A percentile compares a stretch with the other conserved stretches of the same genome.
Evolutionary conservation across 768 basidiomycete genomes (phyloP).

Genomic region (Amylocystis lapponica): DNA sequence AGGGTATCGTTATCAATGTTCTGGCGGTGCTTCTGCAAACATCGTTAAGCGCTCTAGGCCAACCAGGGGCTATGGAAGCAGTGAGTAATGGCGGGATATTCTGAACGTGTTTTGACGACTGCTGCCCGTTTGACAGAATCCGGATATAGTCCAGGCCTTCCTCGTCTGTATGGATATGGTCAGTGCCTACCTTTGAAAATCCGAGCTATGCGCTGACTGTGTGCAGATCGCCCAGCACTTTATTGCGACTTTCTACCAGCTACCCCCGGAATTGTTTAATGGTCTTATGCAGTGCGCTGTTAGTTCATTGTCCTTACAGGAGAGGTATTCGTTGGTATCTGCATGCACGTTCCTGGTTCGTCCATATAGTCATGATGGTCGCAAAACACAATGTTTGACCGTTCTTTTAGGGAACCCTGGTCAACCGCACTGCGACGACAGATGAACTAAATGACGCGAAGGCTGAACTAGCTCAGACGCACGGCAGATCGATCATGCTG

Average conservation of each 20-base stretch:
- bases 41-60: slow-evolving; percentile 45
- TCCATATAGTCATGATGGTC: slow-evolving; percentile 6
- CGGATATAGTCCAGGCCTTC: slow-evolving; percentile 87
- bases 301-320: slow-evolving; percentile 63
- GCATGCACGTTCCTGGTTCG: slow-evolving; percentile 80
- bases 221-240: slow-evolving; percentile 51
- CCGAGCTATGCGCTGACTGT: neutral
- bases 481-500: slow-evolving; percentile 65
- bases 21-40: slow-evolving; percentile 56
- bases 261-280: slow-evolving; percentile 59
- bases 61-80: slow-evolving; percentile 61
- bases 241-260: slow-evolving; percentile 49
- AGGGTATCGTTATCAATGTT: slow-evolving; percentile 47
- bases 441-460: slow-evolving; percentile 56
- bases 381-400: neutral
- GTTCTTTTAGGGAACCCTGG: slow-evolving; percentile 50
- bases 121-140: slow-evolving; percentile 49
- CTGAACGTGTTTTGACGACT: neutral
- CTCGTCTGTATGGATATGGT: slow-evolving; percentile 80
- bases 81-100: slow-evolving; percentile 35
- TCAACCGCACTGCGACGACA: slow-evolving; percentile 59
- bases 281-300: slow-evolving; percentile 67
- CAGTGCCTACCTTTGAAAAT: slow-evolving; percentile 17
- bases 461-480: slow-evolving; percentile 41
- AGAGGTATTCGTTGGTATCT: slow-evolving; percentile 79